Evolutionary conservation across 176 grass and related monocot genomes (phyloP), one percentile per base, ranked within the genome.

Genomic region (Triticum turgidum): DNA sequence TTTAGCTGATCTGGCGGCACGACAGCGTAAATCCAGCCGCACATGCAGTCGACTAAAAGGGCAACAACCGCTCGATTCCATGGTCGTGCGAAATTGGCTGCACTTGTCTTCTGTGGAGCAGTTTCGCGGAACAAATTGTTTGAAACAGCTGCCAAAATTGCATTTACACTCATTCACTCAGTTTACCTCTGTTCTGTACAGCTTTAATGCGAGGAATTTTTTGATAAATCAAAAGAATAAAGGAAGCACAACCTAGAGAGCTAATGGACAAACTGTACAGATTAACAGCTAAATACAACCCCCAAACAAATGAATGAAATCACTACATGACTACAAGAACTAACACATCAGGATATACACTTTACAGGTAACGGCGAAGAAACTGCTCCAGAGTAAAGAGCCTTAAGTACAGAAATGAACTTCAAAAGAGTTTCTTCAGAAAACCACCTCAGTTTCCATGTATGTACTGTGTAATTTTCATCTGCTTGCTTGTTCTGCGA

Each of bases 261-360:
- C 78, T 66, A 88, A 56, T 45, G 75, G 72, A 21, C 69, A 82
- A 82, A 82, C 86, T 82, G 65, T 88, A 91, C 86, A 91, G 65
- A 64, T 18, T 77, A 82, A 88, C 76, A 70, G 17, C 86, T 85
- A 85, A 29, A 82, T 77, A 78, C 63, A 65, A 77, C 9, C 52
- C 24, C 49, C 30, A 87, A 93, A 99, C 80, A 87, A 99, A 99
- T 96, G 83, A 93, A 96, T 90, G 84, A 90, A 96, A 96, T 89
- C 75, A 79, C 84, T 79, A 80, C 51, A 58, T 44, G 81, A 69
- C 72, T 90, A 89, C 42, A 85, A 78, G 69, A 87, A 90, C 54
- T 64, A 64, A 86, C 47, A 87, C 41, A 88, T 91, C 79, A 94
- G 38, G 88, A 91, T 87, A 86, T 91, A 89, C 90, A 93, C 69